Conservation (phyloP, 169 alveolate species). For the Eimeria praecox region DNA sequence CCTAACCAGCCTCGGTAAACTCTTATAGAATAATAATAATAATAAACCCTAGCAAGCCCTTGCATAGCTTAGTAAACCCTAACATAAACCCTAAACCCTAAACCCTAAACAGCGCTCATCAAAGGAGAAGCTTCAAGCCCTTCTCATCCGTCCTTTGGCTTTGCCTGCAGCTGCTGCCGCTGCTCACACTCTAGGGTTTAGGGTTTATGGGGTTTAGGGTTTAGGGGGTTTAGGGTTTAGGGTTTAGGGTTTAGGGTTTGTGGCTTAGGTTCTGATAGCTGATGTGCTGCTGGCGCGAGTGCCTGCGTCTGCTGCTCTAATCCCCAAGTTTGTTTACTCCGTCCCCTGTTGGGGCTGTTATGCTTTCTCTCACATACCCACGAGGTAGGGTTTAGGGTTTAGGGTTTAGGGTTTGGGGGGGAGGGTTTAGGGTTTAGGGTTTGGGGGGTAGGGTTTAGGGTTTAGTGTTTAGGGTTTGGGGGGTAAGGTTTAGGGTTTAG, state of each 20-base stretch:
- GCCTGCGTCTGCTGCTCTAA: slow-evolving; percentile 7
- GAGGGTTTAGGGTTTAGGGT: not conserved
- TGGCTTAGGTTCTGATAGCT: too few species aligned
- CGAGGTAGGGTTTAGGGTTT: too few species aligned
- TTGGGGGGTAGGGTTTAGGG: not conserved
- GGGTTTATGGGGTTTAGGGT: not conserved
- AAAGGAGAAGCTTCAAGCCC: not conserved
- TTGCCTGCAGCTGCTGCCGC: slow-evolving; percentile 30
- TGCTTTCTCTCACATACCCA: slow-evolving; percentile 55
- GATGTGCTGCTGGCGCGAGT: slow-evolving; percentile 70
- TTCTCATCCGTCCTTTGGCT: not conserved
- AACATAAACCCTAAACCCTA: too few species aligned
- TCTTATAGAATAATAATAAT: too few species aligned
- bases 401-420: too few species aligned
- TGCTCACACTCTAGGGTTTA: not conserved
- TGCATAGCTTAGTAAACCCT: too few species aligned
- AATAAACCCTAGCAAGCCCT: too few species aligned
- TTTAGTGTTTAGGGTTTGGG: not conserved
- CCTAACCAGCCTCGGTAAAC: too few species aligned
- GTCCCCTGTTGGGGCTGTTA: slow-evolving; percentile 57
- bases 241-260: too few species aligned
- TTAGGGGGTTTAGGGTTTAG: not conserved
- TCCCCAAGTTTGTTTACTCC: not conserved
- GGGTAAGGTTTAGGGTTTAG: not conserved
- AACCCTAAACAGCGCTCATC: too few species aligned